phyloP scores from a whole-genome alignment of 805 yeast species.

The Starmerella powellii region DNA sequence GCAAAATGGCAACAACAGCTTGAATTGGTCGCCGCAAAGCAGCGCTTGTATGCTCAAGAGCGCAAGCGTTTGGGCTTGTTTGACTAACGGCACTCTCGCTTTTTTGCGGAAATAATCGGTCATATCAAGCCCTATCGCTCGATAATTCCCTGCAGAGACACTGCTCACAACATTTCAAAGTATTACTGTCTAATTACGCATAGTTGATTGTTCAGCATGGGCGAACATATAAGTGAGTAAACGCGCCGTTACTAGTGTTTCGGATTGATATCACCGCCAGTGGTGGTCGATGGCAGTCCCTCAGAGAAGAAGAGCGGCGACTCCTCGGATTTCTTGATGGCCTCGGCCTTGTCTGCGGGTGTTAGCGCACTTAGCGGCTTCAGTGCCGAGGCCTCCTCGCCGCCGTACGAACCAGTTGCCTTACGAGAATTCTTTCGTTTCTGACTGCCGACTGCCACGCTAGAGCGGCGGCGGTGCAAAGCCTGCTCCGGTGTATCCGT shows the following conservation, averaged over 20 bases:
- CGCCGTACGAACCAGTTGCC: slow-evolving; percentile 17
- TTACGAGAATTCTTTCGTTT: slow-evolving; percentile 8
- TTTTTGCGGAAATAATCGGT: no score
- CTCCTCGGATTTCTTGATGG: slow-evolving; percentile 2
- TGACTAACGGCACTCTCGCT: slow-evolving; percentile 7
- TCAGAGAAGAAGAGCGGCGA: slow-evolving; percentile 8
- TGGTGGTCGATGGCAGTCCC: slow-evolving; percentile 2
- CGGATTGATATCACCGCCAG: neutral
- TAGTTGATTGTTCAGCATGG: no score
- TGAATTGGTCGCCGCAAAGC: slow-evolving; percentile 3
- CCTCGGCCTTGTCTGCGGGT: slow-evolving; percentile 2
- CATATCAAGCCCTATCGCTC: no score
- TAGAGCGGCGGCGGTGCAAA: slow-evolving; percentile 12
- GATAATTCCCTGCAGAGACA: no score
- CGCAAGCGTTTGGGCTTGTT: slow-evolving; percentile 11
- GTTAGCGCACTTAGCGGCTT: slow-evolving; percentile 7
- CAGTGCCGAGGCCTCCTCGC: slow-evolving; percentile 9
- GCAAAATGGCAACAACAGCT: slow-evolving; percentile 36
- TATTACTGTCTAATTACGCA: neutral
- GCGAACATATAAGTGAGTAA: no score
- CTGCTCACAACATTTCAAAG: neutral
- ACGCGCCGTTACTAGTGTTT: neutral
- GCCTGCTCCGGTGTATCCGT: neutral
- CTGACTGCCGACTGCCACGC: slow-evolving; percentile 4
- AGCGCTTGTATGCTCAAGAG: slow-evolving; percentile 3